A percentile compares a stretch with the other conserved stretches of the same genome.
Evolutionary conservation across 352 stramenopile species (phyloP).

Genomic region (Paralagenidium karlingii): DNA sequence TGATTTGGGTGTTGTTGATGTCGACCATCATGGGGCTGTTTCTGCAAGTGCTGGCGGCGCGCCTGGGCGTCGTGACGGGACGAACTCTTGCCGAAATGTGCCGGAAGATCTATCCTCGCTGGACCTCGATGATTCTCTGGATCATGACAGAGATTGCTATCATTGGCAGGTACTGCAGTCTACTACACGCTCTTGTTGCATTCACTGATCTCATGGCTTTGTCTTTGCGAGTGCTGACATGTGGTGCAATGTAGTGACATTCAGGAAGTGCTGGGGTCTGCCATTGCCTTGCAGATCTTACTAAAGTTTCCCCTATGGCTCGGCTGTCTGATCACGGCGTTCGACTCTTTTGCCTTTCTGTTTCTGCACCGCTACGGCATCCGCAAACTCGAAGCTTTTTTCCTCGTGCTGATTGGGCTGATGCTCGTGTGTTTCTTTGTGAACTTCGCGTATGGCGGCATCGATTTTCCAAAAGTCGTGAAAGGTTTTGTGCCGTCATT

Average conservation of each 20-base stretch:
- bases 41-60: conserved; percentile 86
- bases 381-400: conserved; percentile 89
- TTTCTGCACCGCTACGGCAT: conserved; percentile 87
- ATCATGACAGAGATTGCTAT: conserved; percentile 91
- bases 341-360: conserved; percentile 93
- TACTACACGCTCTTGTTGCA: not conserved
- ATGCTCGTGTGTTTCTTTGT: conserved; percentile 92
- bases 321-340: conserved; percentile 78
- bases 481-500: conserved; percentile 72
- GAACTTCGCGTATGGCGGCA: conserved; percentile 79
- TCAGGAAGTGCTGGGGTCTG: conserved; percentile 86
- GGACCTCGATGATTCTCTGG: conserved; percentile 70
- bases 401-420: conserved; percentile 84
- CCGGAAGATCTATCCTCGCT: conserved; percentile 62
- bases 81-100: conserved; percentile 86
- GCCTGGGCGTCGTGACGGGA: conserved; percentile 87
- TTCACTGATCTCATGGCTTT: not conserved
- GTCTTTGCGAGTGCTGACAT: not conserved
- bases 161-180: conserved; percentile 27
- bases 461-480: conserved; percentile 48
- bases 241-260: too few species aligned
- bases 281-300: conserved; percentile 86
- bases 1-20: conserved; percentile 87
- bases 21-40: conserved; percentile 88
- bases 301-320: conserved; percentile 84